Conservation (phyloP, 768 basidiomycete species). For the Cystobasidium tubakii region DNA sequence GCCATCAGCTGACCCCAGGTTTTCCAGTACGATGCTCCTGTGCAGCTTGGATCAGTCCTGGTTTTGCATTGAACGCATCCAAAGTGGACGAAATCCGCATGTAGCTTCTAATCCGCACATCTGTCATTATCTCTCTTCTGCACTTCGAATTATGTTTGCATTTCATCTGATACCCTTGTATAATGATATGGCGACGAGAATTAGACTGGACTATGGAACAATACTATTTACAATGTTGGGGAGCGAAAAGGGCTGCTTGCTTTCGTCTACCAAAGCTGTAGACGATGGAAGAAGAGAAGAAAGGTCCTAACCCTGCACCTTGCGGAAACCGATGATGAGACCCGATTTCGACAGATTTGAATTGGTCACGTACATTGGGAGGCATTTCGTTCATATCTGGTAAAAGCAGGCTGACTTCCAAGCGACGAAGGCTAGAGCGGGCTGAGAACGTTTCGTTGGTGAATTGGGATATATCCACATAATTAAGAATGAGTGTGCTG, state of each 20-base stretch:
- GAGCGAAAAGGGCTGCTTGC: constrained; percentile 36
- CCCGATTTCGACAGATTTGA: no score
- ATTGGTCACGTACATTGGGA: no score
- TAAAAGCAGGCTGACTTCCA: no score
- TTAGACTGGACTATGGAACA: background rate
- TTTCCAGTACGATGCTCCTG: constrained; percentile 42
- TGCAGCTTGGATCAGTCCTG: constrained; percentile 45
- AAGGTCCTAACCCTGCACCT: constrained; percentile 44
- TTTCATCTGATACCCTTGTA: background rate
- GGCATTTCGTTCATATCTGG: no score
- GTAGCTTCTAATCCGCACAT: background rate
- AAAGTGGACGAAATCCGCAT: constrained; percentile 40
- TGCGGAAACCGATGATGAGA: constrained; percentile 43
- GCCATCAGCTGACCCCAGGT: no score
- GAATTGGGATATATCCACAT: no score
- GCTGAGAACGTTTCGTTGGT: no score
- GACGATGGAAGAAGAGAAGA: constrained; percentile 42
- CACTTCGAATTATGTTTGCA: background rate
- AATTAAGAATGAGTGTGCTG: no score
- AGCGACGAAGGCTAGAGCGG: no score
- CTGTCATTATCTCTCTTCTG: background rate
- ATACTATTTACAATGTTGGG: background rate
- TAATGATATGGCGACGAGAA: background rate
- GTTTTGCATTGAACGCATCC: constrained; percentile 40
- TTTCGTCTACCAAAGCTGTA: constrained; percentile 41